A percentile compares a stretch with the other conserved stretches of the same genome.
phyloP scores from a whole-genome alignment of 106 monocot genomes.

The Cymbidium sinense region DNA sequence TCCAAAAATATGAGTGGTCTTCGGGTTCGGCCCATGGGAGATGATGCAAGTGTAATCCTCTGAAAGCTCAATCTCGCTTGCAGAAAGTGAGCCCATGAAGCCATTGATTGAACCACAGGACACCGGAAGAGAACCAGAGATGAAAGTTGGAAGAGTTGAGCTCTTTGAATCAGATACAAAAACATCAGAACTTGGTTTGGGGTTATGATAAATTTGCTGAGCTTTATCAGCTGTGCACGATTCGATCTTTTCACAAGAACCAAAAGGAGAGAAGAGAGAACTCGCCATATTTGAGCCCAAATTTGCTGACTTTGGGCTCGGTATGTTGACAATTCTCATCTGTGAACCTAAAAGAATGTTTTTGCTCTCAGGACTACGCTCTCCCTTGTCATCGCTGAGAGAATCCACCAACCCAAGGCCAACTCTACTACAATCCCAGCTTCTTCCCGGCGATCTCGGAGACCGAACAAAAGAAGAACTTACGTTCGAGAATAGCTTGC shows the following conservation, averaged over 20 bases:
- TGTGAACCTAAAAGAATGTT: slow-evolving; percentile 32
- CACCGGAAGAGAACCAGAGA: slow-evolving; percentile 13
- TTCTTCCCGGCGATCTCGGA: slow-evolving; percentile 40
- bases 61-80: slow-evolving; percentile 64
- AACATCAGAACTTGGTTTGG: background rate
- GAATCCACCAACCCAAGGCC: slow-evolving; percentile 57
- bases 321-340: slow-evolving; percentile 8
- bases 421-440: slow-evolving; percentile 47
- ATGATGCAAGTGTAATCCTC: slow-evolving; percentile 87
- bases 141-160: slow-evolving; percentile 3
- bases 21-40: slow-evolving; percentile 71
- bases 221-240: background rate
- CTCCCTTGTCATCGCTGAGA: slow-evolving; percentile 22
- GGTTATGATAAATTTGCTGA: background rate
- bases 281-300: background rate
- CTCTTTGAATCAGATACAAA: slow-evolving; percentile 6
- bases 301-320: slow-evolving; percentile 1
- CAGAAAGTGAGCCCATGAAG: slow-evolving; percentile 29
- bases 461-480: slow-evolving; percentile 22
- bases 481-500: slow-evolving; percentile 31
- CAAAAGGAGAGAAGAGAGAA: slow-evolving; percentile 9
- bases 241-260: slow-evolving; percentile 9
- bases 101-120: slow-evolving; percentile 6
- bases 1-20: slow-evolving; percentile 78
- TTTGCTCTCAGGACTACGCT: slow-evolving; percentile 5